A percentile compares a stretch with the other conserved stretches of the same genome.
Evolutionary conservation across 75 land plant species (phyloP).

Genomic region (Pinus albicaulis): DNA sequence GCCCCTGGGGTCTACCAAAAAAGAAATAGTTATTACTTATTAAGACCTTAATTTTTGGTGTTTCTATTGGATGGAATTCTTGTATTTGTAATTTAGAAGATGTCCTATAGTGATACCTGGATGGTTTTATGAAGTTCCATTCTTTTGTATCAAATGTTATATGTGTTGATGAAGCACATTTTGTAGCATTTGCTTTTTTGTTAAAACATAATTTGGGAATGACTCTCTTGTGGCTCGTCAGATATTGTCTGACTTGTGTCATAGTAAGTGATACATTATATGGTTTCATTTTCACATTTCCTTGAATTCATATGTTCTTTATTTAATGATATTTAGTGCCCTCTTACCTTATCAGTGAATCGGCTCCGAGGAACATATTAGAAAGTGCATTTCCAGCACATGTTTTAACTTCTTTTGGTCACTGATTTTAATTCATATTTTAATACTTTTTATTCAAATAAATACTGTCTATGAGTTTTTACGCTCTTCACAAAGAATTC

Average conservation of each 20-base stretch:
- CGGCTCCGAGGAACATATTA: not conserved
- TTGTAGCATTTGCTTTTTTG: not conserved
- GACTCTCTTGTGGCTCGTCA: not conserved
- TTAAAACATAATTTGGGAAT: not conserved
- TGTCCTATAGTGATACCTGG: no score
- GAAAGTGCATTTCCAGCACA: not conserved
- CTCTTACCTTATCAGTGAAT: not conserved
- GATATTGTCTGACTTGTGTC: not conserved
- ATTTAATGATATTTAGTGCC: not conserved
- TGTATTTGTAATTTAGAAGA: no score
- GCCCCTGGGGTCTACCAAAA: no score
- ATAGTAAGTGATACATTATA: not conserved
- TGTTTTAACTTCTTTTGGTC: not conserved
- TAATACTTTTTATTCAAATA: not conserved
- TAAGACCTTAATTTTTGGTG: no score
- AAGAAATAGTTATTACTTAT: no score
- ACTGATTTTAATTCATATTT: not conserved
- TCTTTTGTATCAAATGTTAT: no score
- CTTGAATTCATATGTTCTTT: not conserved
- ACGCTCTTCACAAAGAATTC: no score
- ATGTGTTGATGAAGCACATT: not conserved
- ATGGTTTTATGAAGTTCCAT: no score
- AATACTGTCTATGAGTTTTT: not conserved
- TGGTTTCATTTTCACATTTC: not conserved
- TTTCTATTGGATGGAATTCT: no score